Evolutionary conservation across 1,284 basidiomycete species (phyloP).

Genomic region (Trichosporon faecale): DNA sequence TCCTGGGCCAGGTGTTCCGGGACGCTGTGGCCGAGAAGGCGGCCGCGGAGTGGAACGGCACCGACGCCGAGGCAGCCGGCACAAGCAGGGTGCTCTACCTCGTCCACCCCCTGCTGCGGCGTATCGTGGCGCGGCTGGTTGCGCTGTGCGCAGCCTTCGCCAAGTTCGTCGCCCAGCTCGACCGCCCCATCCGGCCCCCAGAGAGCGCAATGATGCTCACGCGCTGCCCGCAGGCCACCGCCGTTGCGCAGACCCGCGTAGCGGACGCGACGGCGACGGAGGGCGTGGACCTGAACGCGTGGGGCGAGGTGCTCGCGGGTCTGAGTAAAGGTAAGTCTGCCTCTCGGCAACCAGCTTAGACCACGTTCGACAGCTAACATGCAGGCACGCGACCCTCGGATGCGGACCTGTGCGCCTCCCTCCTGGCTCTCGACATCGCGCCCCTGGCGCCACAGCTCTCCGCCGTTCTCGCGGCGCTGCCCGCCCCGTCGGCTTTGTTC

Average conservation of each 20-base stretch:
- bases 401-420: constrained; percentile 22
- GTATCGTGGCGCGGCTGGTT: constrained; percentile 29
- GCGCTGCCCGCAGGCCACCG: constrained; percentile 33
- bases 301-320: constrained; percentile 35
- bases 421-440: constrained; percentile 23
- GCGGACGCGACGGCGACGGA: constrained; percentile 28
- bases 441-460: constrained; percentile 21
- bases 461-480: constrained; percentile 22
- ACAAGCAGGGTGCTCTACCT: constrained; percentile 30
- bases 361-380: no score
- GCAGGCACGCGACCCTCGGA: constrained; percentile 17
- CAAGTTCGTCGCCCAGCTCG: constrained; percentile 29
- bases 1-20: constrained; percentile 31
- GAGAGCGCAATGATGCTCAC: constrained; percentile 21
- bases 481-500: constrained; percentile 33
- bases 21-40: constrained; percentile 31
- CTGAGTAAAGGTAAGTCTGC: no score
- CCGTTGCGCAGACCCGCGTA: constrained; percentile 33
- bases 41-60: constrained; percentile 29
- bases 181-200: constrained; percentile 38
- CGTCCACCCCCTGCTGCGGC: constrained; percentile 31
- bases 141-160: constrained; percentile 33
- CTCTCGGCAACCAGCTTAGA: no score
- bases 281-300: constrained; percentile 36
- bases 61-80: background rate